A percentile compares a stretch with the other conserved stretches of the same genome.
These are phyloP conservation scores for Diaporthe citri DNA, from an alignment of 2,329 filamentous ascomycete genomes.

Conservation along the genomic window DNA sequence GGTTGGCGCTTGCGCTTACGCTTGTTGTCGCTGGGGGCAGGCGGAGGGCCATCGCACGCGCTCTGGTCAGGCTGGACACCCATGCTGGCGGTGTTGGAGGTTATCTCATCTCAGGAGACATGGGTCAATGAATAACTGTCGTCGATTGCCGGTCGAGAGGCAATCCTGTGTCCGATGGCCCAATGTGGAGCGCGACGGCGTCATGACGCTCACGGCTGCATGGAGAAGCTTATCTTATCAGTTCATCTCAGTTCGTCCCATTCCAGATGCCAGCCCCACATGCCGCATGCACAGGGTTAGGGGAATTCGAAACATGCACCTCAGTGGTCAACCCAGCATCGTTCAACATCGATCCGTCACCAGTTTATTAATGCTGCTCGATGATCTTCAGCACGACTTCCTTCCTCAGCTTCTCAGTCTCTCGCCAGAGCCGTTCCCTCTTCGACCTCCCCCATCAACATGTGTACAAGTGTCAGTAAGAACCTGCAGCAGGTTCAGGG, in stretches of 20 bases:
- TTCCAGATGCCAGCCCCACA: not conserved
- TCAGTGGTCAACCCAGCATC: too few species aligned
- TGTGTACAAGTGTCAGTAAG: not conserved
- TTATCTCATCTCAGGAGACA: not conserved
- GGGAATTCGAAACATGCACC: not conserved
- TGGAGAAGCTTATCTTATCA: constrained; percentile 21
- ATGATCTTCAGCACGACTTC: not conserved
- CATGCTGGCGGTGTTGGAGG: not conserved
- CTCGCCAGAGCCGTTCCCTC: too few species aligned
- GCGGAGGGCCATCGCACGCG: not conserved
- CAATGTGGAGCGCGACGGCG: not conserved
- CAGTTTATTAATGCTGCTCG: not conserved
- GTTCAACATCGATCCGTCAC: not conserved
- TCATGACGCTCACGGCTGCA: not conserved
- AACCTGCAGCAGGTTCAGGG: not conserved
- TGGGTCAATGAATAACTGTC: not conserved
- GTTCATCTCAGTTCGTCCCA: not conserved
- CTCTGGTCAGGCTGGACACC: constrained; percentile 30
- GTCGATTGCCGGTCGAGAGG: not conserved
- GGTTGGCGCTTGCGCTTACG: constrained; percentile 12
- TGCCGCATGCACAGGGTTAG: not conserved
- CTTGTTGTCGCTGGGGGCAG: constrained; percentile 4
- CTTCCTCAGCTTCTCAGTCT: not conserved
- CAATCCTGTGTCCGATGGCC: not conserved
- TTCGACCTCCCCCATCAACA: not conserved